These are phyloP conservation scores for Phytopythium delawarense DNA, from an alignment of 352 stramenopile species.

Conservation along the genomic window DNA sequence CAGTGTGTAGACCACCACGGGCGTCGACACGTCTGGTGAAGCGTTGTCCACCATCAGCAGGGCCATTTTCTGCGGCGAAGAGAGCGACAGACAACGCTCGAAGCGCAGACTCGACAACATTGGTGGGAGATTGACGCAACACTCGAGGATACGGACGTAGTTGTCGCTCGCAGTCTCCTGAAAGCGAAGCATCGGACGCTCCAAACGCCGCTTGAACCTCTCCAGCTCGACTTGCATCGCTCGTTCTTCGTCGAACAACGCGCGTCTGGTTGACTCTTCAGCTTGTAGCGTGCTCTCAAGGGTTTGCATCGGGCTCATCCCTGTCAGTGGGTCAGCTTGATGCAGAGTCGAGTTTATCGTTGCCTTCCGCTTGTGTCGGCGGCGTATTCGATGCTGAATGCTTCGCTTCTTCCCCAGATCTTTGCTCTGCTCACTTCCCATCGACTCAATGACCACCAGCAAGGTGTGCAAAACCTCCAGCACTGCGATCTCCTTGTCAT, in stretches of 20 bases:
- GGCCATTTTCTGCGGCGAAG: conserved; percentile 32
- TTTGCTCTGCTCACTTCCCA: not conserved
- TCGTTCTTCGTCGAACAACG: conserved; percentile 24
- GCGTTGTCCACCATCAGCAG: conserved; percentile 27
- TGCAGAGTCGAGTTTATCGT: not conserved
- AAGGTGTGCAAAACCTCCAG: conserved; percentile 12
- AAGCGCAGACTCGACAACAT: conserved; percentile 48
- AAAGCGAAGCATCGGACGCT: conserved; percentile 37
- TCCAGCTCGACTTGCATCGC: conserved; percentile 47
- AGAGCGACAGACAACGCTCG: conserved; percentile 34
- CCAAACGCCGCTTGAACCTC: conserved; percentile 25
- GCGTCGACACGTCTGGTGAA: not conserved
- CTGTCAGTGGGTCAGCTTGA: not conserved
- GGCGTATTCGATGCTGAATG: not conserved
- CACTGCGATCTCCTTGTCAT: conserved; percentile 9
- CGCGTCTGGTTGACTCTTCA: not conserved
- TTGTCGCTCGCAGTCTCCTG: conserved; percentile 48
- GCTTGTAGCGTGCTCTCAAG: conserved; percentile 40
- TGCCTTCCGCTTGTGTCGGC: not conserved
- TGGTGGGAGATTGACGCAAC: conserved; percentile 47
- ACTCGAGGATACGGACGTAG: conserved; percentile 41
- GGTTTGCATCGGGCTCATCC: not conserved
- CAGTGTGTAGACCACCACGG: conserved; percentile 37
- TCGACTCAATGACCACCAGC: conserved; percentile 13
- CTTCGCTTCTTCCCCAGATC: not conserved